A percentile compares a stretch with the other conserved stretches of the same genome.
These are phyloP conservation scores for Castanospermum australe DNA, from an alignment of 306 rosid genomes.

Conservation along the genomic window DNA sequence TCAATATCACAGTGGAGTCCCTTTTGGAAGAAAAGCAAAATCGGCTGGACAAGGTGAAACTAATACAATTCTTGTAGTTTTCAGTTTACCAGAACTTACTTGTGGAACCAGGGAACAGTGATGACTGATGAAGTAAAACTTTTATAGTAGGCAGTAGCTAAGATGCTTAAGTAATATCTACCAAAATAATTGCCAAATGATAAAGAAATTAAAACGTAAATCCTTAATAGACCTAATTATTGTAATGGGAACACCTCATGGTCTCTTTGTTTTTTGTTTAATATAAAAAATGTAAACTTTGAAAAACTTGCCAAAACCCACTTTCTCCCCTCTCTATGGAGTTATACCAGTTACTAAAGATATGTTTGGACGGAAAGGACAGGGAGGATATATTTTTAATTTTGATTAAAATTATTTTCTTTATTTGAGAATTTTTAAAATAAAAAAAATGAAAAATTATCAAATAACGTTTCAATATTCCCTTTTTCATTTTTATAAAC, in stretches of 20 bases:
- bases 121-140: neutral
- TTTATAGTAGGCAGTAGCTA: neutral
- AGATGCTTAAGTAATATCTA: neutral
- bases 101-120: neutral
- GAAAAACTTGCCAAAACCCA: neutral
- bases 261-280: neutral
- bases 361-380: too few species aligned
- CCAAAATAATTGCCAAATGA: neutral
- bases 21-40: conserved; percentile 82
- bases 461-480: too few species aligned
- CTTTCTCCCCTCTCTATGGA: neutral
- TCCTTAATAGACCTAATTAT: neutral
- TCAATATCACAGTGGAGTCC: conserved; percentile 67
- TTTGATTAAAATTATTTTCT: too few species aligned
- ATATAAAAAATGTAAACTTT: neutral
- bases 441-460: too few species aligned
- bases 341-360: neutral
- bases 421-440: too few species aligned
- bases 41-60: conserved; percentile 77
- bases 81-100: conserved; percentile 1
- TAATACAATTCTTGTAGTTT: neutral
- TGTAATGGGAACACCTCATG: too few species aligned
- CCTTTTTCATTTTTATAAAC: too few species aligned
- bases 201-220: neutral
- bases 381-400: too few species aligned